These are phyloP conservation scores for Botryotinia convoluta DNA, from an alignment of 2,329 filamentous ascomycete species.

Conservation along the genomic window DNA sequence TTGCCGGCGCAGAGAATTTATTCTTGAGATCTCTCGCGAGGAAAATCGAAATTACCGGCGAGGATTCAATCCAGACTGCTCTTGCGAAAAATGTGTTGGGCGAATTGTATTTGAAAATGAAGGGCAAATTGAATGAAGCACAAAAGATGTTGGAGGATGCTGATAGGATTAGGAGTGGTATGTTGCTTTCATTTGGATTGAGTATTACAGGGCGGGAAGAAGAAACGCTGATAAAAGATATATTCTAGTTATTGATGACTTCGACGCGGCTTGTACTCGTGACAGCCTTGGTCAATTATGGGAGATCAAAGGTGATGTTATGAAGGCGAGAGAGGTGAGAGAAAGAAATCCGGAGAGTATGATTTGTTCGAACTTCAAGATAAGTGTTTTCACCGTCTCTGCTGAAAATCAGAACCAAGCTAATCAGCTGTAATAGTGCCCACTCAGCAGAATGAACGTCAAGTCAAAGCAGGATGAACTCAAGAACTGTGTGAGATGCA, in stretches of 20 bases:
- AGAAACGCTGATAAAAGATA: neutral
- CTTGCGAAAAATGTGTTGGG: neutral
- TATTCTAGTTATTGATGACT: neutral
- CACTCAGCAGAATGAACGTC: neutral
- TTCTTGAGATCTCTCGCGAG: neutral
- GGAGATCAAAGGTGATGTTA: conserved; percentile 1
- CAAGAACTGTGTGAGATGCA: neutral
- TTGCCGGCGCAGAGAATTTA: neutral
- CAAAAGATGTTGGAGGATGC: neutral
- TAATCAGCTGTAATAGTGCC: neutral
- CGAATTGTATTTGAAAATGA: neutral
- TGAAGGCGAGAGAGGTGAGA: neutral
- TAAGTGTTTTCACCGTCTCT: too few species aligned
- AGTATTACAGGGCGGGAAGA: neutral
- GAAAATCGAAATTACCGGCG: neutral
- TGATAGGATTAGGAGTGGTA: neutral
- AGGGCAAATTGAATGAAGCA: neutral
- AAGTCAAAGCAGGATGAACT: neutral
- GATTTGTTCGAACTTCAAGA: neutral
- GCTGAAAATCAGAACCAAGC: too few species aligned
- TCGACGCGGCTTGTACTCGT: neutral
- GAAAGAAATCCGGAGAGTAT: neutral
- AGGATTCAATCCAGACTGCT: neutral
- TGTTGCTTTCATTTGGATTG: neutral
- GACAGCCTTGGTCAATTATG: conserved; percentile 3